Percentiles rank a stretch among this genome's conserved stretches.
Evolutionary conservation across 1,284 basidiomycete genomes (phyloP).

Genomic region (Moniliophthora roreri): DNA sequence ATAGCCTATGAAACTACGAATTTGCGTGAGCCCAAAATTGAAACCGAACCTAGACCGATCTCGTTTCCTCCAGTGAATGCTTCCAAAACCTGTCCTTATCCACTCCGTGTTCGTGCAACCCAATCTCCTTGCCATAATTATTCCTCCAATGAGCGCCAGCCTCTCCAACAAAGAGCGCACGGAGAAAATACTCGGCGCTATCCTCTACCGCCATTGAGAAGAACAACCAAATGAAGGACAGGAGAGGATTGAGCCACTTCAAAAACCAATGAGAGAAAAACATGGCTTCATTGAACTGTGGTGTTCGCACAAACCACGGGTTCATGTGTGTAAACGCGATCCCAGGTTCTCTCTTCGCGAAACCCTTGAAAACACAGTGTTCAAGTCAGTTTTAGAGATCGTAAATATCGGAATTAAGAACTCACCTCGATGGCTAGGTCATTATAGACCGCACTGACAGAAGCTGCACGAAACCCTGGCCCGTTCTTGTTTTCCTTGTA

Average conservation of each 20-base stretch:
- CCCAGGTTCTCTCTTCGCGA: neutral
- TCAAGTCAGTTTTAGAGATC: neutral
- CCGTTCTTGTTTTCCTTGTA: neutral
- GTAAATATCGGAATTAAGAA: neutral
- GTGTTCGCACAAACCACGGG: neutral
- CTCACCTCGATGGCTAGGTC: neutral
- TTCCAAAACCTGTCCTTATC: slow-evolving; percentile 3
- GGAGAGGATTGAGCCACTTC: neutral
- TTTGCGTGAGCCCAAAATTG: no score
- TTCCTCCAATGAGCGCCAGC: neutral
- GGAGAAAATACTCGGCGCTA: neutral
- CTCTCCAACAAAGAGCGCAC: neutral
- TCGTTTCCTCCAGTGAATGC: slow-evolving; percentile 3
- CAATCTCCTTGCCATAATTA: neutral
- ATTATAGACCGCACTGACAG: neutral
- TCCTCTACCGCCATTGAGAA: neutral
- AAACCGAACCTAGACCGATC: no score
- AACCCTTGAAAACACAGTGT: neutral
- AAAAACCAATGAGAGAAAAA: neutral
- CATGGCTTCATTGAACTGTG: neutral
- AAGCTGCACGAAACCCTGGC: neutral
- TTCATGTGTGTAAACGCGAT: slow-evolving; percentile 3
- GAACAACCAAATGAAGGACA: neutral
- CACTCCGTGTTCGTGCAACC: neutral
- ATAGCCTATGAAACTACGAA: no score